Evolutionary conservation across 2,329 filamentous ascomycete species (phyloP), one percentile per base, ranked within the genome.

Genomic region (Hymenoscyphus linearis): DNA sequence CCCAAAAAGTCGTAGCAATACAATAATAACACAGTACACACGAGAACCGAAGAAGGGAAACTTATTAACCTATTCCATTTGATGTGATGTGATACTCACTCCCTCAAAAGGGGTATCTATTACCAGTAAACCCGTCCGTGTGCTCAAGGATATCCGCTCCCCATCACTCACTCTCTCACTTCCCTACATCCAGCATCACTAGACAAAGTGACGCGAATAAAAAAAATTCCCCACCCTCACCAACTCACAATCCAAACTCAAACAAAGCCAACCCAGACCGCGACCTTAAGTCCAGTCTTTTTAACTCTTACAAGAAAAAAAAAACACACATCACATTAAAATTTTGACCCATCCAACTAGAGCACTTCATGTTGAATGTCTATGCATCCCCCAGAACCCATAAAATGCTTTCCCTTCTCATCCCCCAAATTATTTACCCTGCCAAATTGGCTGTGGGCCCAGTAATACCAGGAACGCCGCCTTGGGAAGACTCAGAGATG

Each of bases 371-470:
- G 58, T 63, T 58, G 61, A 63, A 63, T 60, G 55, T 57, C 44
- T 50, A n/a, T 50, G 37, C 26, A 55, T 54, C 31, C 37, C 35
- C 52, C 12, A 40, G 31, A 36, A 4, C 40, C 47, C 52, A 40
- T 36, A 57, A 58, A 25, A 40, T 37, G 18, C 16, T 25, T 16
- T 22, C 40, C 4, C 4, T 9, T 22, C 40, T 47, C 14, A 25
- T 18, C 37, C 7, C 10, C 26, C 13, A 22, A 16, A 55, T 60
- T 50, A 55, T 60, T 50, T 70, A 71, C 27, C 69, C 69, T 26
- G 65, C 64, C 58, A 70, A 60, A 54, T 61, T 68, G 57, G 67
- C 65, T 10, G 34, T 61, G 12, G 58, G 61, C 7, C 58, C 34
- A 12, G 37, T 63, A 10, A 47, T 22, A 10, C 40, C 40, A 22